Evolutionary conservation across 495 filamentous ascomycete genomes (phyloP), one percentile per base, ranked within the genome.

Genomic region (Gamarada debralockiae): DNA sequence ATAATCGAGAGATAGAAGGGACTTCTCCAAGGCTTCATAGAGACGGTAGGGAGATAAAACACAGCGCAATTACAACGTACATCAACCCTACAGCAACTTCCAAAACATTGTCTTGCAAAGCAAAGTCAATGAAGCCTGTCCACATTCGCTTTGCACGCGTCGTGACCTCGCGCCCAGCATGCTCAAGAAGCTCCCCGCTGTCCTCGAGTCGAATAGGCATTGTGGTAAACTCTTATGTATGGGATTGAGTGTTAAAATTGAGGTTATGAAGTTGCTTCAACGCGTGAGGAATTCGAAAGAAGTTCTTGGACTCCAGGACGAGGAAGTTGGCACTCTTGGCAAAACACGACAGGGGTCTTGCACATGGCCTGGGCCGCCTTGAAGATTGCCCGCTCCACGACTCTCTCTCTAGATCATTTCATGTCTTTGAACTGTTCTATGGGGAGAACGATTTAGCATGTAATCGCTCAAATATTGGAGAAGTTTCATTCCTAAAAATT

Each of bases 51-150:
- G n/a, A n/a, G n/a, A n/a, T n/a, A n/a, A n/a, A n/a, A n/a, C n/a
- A n/a, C n/a, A n/a, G n/a, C n/a, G n/a, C n/a, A n/a, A 39, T 20
- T 6, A 18, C 6, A 44, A 40, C 73, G 62, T 57, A 86, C 83
- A 90, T 89, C 67, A 90, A 72, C 57, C 86, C 86, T 39, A 88
- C 79, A 13, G 86, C 86, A 38, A 90, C 84, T 63, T 88, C 83
- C 22, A 90, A 75, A 27, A 90, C 84, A 54, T 90, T 90, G 50
- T 87, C 86, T 42, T 82, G 77, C 23, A 87, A 77, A 6, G 84
- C 85, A 54, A 87, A 90, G 48, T 86, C 83, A 23, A 82, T 63
- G 66, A 90, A 90, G 25, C 81, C 79, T 18, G 74, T 64, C 71
- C 78, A 83, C 44, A 79, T 58, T 50, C 72, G 70, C 37, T 64